phyloP scores from a whole-genome alignment of 768 basidiomycete species.

The Chiua virens region DNA sequence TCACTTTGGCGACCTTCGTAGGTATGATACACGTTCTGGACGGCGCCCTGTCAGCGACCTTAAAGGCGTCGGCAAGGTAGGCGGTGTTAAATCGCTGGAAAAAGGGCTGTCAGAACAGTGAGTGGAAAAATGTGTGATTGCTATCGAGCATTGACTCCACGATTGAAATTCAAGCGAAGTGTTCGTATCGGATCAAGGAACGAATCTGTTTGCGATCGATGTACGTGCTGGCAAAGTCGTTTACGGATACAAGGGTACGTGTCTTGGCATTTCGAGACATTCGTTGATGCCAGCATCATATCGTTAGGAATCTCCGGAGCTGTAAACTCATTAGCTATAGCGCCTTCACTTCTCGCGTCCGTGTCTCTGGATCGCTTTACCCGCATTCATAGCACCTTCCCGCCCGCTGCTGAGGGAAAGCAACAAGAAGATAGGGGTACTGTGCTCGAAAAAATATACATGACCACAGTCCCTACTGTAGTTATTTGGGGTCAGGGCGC shows the following conservation, averaged over 20 bases:
- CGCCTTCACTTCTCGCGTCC: constrained; percentile 56
- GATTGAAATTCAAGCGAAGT: constrained; percentile 48
- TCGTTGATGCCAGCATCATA: neutral
- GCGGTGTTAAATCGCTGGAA: constrained; percentile 60
- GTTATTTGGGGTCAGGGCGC: constrained; percentile 59
- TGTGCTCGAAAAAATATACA: constrained; percentile 62
- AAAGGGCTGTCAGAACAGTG: constrained; percentile 66
- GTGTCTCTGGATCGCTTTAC: constrained; percentile 67
- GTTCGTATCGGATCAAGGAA: constrained; percentile 67
- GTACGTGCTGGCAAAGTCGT: constrained; percentile 61
- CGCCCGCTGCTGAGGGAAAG: constrained; percentile 50
- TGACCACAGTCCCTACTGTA: constrained; percentile 61
- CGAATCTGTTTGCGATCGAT: constrained; percentile 65
- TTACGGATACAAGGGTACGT: constrained; percentile 67
- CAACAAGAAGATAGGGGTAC: constrained; percentile 58
- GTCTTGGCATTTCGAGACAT: neutral
- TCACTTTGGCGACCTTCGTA: constrained; percentile 66
- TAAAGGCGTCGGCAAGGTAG: constrained; percentile 55
- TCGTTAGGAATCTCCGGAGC: constrained; percentile 66
- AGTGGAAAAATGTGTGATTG: constrained; percentile 24
- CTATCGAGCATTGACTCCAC: neutral
- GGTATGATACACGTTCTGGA: constrained; percentile 74
- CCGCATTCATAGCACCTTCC: constrained; percentile 63
- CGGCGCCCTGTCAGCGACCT: constrained; percentile 71
- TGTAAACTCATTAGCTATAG: constrained; percentile 60